Conservation (phyloP, 2,329 filamentous ascomycete genomes). For the Thielaviopsis musarum region DNA sequence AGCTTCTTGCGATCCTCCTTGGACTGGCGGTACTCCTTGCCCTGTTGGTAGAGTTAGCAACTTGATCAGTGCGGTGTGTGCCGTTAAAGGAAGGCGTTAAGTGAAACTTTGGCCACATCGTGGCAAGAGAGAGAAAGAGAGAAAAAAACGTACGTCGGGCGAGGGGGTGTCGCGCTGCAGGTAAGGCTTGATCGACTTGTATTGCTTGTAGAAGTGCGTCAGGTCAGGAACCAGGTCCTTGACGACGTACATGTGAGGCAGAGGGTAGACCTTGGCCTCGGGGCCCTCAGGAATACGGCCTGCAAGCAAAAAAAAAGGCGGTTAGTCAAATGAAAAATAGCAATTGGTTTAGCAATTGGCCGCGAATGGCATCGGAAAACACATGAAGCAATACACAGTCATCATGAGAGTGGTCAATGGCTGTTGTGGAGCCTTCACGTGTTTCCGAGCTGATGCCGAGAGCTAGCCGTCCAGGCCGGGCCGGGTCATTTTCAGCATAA, state of each 20-base stretch:
- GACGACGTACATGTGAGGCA: conserved; percentile 97
- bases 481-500: background rate
- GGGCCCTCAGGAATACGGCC: conserved; percentile 85
- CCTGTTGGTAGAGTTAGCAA: conserved; percentile 30
- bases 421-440: background rate
- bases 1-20: conserved; percentile 92
- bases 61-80: background rate
- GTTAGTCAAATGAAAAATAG: background rate
- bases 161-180: conserved; percentile 78
- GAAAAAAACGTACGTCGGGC: conserved; percentile 52
- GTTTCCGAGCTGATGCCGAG: conserved; percentile 7
- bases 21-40: conserved; percentile 79
- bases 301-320: conserved; percentile 22
- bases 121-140: background rate
- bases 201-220: conserved; percentile 99
- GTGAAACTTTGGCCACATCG: background rate
- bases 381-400: background rate
- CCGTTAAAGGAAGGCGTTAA: background rate
- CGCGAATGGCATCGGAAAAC: background rate
- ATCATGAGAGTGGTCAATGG: background rate
- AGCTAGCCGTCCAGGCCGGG: background rate
- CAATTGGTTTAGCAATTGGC: background rate
- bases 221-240: conserved; percentile 97
- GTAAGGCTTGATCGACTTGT: conserved; percentile 99
- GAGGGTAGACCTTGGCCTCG: conserved; percentile 88